These are phyloP conservation scores for Penicillium sp. DNA, from an alignment of 2,329 filamentous ascomycete species.

Conservation along the genomic window DNA sequence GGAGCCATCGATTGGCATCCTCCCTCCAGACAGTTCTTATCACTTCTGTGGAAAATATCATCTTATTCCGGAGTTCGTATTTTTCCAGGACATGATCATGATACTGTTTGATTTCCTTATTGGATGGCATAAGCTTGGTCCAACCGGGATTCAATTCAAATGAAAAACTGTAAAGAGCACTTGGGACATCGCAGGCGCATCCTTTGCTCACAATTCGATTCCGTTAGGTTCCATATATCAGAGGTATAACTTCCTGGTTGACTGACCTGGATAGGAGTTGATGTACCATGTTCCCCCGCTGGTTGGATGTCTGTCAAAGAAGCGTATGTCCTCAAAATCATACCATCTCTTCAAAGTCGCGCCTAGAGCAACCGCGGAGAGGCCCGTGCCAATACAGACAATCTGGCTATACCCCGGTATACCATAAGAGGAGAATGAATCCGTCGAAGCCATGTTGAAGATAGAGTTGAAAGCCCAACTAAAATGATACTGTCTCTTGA, in stretches of 20 bases:
- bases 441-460: too few species aligned
- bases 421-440: too few species aligned
- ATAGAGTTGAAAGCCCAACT: too few species aligned
- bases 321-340: conserved; percentile 52
- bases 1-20: conserved; percentile 46
- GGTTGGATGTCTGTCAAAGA: conserved; percentile 55
- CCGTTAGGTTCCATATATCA: conserved; percentile 6
- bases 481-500: too few species aligned
- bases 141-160: conserved; percentile 51
- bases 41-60: neutral
- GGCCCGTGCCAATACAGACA: conserved; percentile 52
- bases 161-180: conserved; percentile 53
- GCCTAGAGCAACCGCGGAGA: conserved; percentile 58
- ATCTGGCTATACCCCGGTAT: neutral
- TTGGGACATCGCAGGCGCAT: conserved; percentile 51
- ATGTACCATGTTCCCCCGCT: conserved; percentile 61
- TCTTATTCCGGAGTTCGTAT: neutral
- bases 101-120: conserved; percentile 50
- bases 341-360: conserved; percentile 56
- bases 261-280: conserved; percentile 54
- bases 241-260: neutral
- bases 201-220: conserved; percentile 32
- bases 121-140: conserved; percentile 47
- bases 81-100: conserved; percentile 43
- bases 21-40: conserved; percentile 45